Base-by-base conservation (phyloP, 163 green algal species). In the Coccomyxa subellipsoidea region DNA sequence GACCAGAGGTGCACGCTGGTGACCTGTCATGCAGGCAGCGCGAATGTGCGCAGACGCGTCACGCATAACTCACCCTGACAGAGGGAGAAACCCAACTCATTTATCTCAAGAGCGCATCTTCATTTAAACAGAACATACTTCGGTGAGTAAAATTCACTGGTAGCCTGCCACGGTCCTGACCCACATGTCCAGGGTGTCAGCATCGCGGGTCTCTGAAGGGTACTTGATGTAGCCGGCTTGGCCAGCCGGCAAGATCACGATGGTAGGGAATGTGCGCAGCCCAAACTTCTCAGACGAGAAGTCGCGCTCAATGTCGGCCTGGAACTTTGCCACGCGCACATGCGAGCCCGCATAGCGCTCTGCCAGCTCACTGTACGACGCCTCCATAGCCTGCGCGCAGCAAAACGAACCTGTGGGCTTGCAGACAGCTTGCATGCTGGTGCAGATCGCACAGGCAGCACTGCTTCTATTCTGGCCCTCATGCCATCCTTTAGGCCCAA, bases 191-290 rank as follows among this genome's bases (percentile, higher is more conserved):
- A 99, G 88, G 37, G 91, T 96, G 25, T 97, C 94, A 0, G 85
- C 78, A 76, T 98, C 95, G 32, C 96, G 88, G n/a, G 92, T 86
- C 89, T 99, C 95, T 7, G 82, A 91, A 54, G 92, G 90, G 88
- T 96, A 98, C 85, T 79, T 79, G 78, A 88, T 78, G 32, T 77
- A 81, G 29, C 37, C 35, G 27, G n/a, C 37, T 0, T 32, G 75
- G 73, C 77, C 84, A 85, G 93, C 92, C 53, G 93, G 93, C 88
- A 98, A 85, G 85, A 96, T 88, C 27, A 97, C 88, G 40, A 99
- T 93, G 53, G 92, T 96, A 73, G 96, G 96, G 92, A 98, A 99
- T 78, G 95, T 98, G 84, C 93, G 91, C 1, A 98, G 89, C 31
- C 93, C 91, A 79, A 98, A 89, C 80, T 92, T 92, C 2, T 89